Percentiles rank a stretch among this genome's conserved stretches.
These are phyloP conservation scores for Saksenaea oblongispora DNA, from an alignment of 371 early-diverging fungal genomes.

Conservation along the genomic window DNA sequence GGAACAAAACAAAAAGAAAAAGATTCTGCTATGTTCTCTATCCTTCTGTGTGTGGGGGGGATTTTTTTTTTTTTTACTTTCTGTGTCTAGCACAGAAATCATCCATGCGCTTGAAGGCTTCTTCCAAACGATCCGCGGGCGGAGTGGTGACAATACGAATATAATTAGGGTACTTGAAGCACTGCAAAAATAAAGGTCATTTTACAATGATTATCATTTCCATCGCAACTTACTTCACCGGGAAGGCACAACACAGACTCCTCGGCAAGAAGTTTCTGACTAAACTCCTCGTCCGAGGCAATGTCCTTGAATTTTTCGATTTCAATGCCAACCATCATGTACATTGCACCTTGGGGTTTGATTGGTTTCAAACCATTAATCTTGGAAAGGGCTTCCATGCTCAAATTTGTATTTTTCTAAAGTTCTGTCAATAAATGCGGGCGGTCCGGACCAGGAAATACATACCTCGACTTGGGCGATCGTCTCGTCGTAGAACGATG, in stretches of 20 bases:
- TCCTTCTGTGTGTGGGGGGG: no score
- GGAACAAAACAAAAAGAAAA: neutral
- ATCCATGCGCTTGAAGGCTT: constrained; percentile 77
- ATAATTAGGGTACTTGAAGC: constrained; percentile 82
- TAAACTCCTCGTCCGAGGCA: constrained; percentile 77
- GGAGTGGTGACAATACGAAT: constrained; percentile 85
- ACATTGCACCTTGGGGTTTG: constrained; percentile 93
- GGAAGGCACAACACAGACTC: constrained; percentile 88
- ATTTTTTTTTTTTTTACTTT: constrained; percentile 14
- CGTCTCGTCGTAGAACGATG: constrained; percentile 69
- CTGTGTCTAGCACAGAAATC: constrained; percentile 81
- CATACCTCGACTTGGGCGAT: constrained; percentile 66
- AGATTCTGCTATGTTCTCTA: no score
- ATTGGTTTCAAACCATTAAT: constrained; percentile 80
- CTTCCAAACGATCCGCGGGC: constrained; percentile 68
- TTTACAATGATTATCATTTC: neutral
- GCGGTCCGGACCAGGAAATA: neutral
- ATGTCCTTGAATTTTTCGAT: constrained; percentile 74
- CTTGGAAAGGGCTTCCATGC: constrained; percentile 58
- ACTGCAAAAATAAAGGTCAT: constrained; percentile 34
- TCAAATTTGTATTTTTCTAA: constrained; percentile 67
- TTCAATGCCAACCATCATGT: constrained; percentile 86
- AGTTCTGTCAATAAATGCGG: neutral
- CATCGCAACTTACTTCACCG: constrained; percentile 59
- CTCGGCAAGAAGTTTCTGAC: constrained; percentile 80